phyloP scores from a whole-genome alignment of 352 stramenopile genomes.

The Pythium aristosporum region DNA sequence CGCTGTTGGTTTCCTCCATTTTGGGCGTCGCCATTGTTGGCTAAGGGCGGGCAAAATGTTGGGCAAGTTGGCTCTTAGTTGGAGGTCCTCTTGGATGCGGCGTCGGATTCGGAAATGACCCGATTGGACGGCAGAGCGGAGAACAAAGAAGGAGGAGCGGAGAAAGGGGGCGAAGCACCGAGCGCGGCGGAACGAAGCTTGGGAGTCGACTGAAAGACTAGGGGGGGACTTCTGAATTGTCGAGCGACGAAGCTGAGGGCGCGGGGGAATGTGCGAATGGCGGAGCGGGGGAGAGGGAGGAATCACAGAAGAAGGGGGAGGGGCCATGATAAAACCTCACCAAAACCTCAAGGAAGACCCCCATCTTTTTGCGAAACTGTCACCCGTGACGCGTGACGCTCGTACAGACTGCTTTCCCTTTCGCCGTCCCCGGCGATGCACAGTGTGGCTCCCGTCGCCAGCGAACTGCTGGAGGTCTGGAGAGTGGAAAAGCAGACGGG shows the following conservation, averaged over 20 bases:
- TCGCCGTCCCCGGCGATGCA: constrained; percentile 21
- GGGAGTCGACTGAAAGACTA: not conserved
- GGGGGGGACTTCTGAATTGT: not conserved
- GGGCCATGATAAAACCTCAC: constrained; percentile 33
- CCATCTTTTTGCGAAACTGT: constrained; percentile 28
- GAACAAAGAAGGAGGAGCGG: constrained; percentile 25
- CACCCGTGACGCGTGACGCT: constrained; percentile 73
- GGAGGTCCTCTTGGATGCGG: constrained; percentile 16
- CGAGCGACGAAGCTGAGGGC: constrained; percentile 11
- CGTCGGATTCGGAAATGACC: not conserved
- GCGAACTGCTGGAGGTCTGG: not conserved
- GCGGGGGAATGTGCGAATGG: constrained; percentile 30
- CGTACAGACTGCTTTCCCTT: constrained; percentile 35
- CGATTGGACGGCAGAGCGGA: constrained; percentile 26
- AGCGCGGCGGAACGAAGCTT: not conserved
- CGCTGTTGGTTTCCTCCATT: constrained; percentile 74
- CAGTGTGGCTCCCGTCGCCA: constrained; percentile 7
- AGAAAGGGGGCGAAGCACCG: not conserved
- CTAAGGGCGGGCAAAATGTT: not conserved
- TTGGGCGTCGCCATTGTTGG: constrained; percentile 65
- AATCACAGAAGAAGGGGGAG: constrained; percentile 21
- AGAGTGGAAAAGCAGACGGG: constrained; percentile 12
- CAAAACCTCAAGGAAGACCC: constrained; percentile 25
- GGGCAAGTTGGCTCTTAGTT: not conserved
- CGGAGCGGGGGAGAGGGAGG: constrained; percentile 22